Evolutionary conservation across 2,329 filamentous ascomycete genomes (phyloP).

Genomic region (Drechmeria coniospora): DNA sequence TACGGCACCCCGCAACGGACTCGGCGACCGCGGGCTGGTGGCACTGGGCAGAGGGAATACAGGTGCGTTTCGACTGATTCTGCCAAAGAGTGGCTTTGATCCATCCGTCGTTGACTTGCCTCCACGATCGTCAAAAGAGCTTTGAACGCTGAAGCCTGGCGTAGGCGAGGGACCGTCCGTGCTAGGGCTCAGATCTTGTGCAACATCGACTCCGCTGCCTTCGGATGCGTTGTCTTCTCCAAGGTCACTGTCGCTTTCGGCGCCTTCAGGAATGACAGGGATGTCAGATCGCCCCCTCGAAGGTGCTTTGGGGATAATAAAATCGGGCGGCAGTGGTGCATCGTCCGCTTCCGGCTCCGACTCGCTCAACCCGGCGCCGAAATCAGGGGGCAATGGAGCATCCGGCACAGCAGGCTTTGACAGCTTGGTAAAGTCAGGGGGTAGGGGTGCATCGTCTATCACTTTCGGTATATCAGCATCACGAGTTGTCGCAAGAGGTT

Average conservation of each 20-base stretch:
- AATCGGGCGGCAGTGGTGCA: slow-evolving; percentile 25
- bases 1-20: slow-evolving; percentile 47
- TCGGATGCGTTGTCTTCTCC: slow-evolving; percentile 35
- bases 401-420: slow-evolving; percentile 10
- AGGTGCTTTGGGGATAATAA: slow-evolving; percentile 15
- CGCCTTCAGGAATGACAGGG: slow-evolving; percentile 24
- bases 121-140: slow-evolving; percentile 39
- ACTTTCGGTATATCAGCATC: slow-evolving; percentile 6
- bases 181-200: slow-evolving; percentile 44
- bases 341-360: slow-evolving; percentile 16
- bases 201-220: slow-evolving; percentile 49
- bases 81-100: slow-evolving; percentile 36
- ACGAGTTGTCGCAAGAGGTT: slow-evolving; percentile 3
- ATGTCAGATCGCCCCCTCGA: slow-evolving; percentile 16
- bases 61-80: slow-evolving; percentile 33
- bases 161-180: slow-evolving; percentile 28
- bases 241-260: slow-evolving; percentile 19
- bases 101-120: slow-evolving; percentile 22
- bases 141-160: slow-evolving; percentile 38
- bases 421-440: slow-evolving; percentile 15
- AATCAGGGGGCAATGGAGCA: slow-evolving; percentile 29
- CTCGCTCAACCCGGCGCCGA: too few relatives aligned
- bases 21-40: slow-evolving; percentile 56
- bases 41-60: slow-evolving; percentile 37
- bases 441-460: slow-evolving; percentile 14